Base-by-base conservation (phyloP, 495 filamentous ascomycete species). In the Lichenothelia convexa region DNA sequence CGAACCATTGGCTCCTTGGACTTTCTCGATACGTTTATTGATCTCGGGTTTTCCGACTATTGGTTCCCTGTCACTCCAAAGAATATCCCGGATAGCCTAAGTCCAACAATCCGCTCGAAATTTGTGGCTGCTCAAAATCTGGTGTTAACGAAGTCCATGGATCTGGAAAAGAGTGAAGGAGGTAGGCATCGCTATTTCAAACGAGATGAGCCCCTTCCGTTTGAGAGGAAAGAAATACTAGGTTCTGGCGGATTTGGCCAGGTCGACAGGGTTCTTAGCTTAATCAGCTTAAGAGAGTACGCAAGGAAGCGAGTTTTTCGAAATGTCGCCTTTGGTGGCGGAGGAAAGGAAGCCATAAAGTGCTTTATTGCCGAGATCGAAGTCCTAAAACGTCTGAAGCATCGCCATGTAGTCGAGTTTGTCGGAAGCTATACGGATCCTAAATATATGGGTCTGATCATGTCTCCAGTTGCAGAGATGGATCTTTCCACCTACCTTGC, bases 251-350 rank as follows among this genome's bases (percentile, higher is more conserved):
- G 35, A n/a, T 46, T 33, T 23, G 39, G 46, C 8, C 32, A 43
- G 22, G 45, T 48, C 15, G 39, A 48, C 24, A 41, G 20, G 30
- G 39, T 45, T 18, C 21, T 35, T 8, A 48, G 45, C 27, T 18
- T 34, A 22, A 36, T 43, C 19, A 48, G 38, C 35, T 42, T 27
- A 18, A 41, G 32, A 20, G 35, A 42, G 21, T 48, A 48, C 22
- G 43, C 45, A 15, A 33, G 38, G 32, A 45, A 48, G 23, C 42
- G 39, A 21, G 30, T 48, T n/a, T 39, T 17, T 15, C 37, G 43
- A 20, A 38, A 39, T 12, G 16, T 15, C 16, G 23, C 45, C 16
- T 35, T 46, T n/a, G 13, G 18, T 3, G 18, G n/a, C n/a, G n/a
- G n/a, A n/a, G n/a, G n/a, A n/a, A 44, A 30, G 15, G 30, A 47